Conservation (phyloP, 2,329 filamentous ascomycete species). For the Monosporascus sp. region DNA sequence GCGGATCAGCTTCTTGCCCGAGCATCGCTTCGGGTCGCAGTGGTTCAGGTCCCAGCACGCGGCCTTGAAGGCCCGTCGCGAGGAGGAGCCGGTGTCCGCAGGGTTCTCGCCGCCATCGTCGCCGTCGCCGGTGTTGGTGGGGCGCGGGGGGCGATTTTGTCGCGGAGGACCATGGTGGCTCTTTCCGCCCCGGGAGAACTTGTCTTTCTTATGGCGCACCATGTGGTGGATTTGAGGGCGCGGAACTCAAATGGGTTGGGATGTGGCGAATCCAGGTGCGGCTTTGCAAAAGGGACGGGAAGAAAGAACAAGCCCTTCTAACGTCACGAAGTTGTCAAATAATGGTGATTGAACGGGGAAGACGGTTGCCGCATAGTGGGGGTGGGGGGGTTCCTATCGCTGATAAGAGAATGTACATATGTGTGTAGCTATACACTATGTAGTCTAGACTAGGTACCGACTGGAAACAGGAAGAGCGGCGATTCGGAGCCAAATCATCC, state of each 20-base stretch:
- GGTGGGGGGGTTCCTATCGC: neutral
- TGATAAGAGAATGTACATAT: too few relatives aligned
- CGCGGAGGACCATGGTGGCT: slow-evolving; percentile 49
- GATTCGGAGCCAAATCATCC: too few relatives aligned
- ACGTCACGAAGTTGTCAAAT: neutral
- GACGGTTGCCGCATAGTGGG: neutral
- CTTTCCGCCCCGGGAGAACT: slow-evolving; percentile 69
- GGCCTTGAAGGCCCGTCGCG: slow-evolving; percentile 68
- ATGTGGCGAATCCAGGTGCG: neutral
- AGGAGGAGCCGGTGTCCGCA: slow-evolving; percentile 32
- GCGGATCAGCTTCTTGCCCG: slow-evolving; percentile 89
- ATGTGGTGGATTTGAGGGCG: slow-evolving; percentile 39
- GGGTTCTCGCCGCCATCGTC: slow-evolving; percentile 32
- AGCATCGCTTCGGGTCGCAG: slow-evolving; percentile 95
- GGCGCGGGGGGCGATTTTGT: neutral
- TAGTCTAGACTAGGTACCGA: too few relatives aligned
- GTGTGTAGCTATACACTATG: too few relatives aligned
- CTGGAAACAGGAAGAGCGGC: too few relatives aligned
- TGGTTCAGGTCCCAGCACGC: slow-evolving; percentile 98
- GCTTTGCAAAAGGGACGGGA: neutral
- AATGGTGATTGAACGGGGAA: neutral
- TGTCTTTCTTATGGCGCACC: slow-evolving; percentile 96
- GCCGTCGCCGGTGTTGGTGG: neutral
- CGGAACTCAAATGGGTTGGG: neutral
- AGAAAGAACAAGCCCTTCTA: neutral